These are phyloP conservation scores for Silene conica DNA, from an alignment of 148 eudicot species.

Conservation along the genomic window DNA sequence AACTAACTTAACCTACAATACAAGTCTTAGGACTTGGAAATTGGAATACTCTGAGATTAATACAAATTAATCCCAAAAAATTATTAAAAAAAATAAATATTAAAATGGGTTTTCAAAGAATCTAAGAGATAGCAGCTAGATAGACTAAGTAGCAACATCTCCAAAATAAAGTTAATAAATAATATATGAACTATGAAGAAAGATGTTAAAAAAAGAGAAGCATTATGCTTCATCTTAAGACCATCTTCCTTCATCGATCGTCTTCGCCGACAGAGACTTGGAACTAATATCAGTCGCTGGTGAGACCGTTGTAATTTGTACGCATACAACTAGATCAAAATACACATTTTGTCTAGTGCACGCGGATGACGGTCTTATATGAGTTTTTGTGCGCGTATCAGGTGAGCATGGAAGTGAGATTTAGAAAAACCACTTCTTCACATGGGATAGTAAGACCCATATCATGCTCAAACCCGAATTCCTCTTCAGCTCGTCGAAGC, in stretches of 20 bases:
- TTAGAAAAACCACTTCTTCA: slow-evolving; percentile 68
- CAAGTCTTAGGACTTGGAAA: slow-evolving; percentile 23
- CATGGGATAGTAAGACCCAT: slow-evolving; percentile 91
- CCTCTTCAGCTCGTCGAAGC: slow-evolving; percentile 71
- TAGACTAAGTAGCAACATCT: slow-evolving; percentile 15
- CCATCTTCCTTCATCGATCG: slow-evolving; percentile 27
- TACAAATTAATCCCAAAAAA: slow-evolving; percentile 18
- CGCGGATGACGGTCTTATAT: slow-evolving; percentile 23
- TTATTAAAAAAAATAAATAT: slow-evolving; percentile 6
- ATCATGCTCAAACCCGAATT: slow-evolving; percentile 77
- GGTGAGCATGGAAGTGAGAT: slow-evolving; percentile 61
- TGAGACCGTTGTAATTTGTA: not conserved
- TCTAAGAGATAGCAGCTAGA: slow-evolving; percentile 18
- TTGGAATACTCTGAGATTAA: slow-evolving; percentile 23
- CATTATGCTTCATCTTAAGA: slow-evolving; percentile 32
- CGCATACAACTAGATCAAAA: no score
- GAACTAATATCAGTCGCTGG: not conserved
- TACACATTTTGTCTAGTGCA: not conserved
- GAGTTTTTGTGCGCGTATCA: not conserved
- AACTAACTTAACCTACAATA: slow-evolving; percentile 28
- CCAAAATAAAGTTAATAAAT: slow-evolving; percentile 16
- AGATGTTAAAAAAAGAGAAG: slow-evolving; percentile 31
- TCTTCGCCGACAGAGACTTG: not conserved
- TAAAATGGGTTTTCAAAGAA: slow-evolving; percentile 25
- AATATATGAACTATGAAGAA: slow-evolving; percentile 23